These are phyloP conservation scores for Luvunga scandens DNA, from an alignment of 345 rosid species.

Conservation along the genomic window DNA sequence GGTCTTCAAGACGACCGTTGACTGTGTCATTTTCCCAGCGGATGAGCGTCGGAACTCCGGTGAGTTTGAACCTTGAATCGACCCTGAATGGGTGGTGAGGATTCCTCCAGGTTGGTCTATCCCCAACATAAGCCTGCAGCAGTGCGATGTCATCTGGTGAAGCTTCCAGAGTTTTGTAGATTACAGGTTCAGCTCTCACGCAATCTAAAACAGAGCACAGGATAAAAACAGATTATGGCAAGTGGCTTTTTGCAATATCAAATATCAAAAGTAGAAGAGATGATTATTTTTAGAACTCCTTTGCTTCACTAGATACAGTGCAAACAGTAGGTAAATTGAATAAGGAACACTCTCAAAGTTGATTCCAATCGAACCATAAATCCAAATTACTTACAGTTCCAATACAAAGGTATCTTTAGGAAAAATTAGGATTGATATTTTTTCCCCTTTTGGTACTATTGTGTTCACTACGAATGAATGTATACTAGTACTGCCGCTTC, in stretches of 20 bases:
- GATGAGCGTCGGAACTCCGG: conserved; percentile 78
- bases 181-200: conserved; percentile 92
- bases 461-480: too few species aligned
- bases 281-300: too few species aligned
- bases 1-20: conserved; percentile 69
- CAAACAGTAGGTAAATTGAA: too few species aligned
- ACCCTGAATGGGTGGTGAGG: conserved; percentile 72
- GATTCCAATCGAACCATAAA: too few species aligned
- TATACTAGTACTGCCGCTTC: background rate
- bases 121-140: conserved; percentile 78
- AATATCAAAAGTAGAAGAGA: too few species aligned
- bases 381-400: background rate
- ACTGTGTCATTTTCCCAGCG: conserved; percentile 58
- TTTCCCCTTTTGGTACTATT: background rate
- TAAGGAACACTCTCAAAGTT: too few species aligned
- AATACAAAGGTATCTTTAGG: background rate
- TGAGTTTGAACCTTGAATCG: conserved; percentile 69
- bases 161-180: conserved; percentile 67
- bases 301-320: too few species aligned
- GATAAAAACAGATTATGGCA: background rate
- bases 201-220: conserved; percentile 46
- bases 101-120: conserved; percentile 80
- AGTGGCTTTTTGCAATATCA: background rate
- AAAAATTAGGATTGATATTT: background rate
- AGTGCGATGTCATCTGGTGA: conserved; percentile 53